A percentile compares a stretch with the other conserved stretches of the same genome.
These are phyloP conservation scores for Phytophthora pinifolia DNA, from an alignment of 352 stramenopile genomes.

Conservation along the genomic window DNA sequence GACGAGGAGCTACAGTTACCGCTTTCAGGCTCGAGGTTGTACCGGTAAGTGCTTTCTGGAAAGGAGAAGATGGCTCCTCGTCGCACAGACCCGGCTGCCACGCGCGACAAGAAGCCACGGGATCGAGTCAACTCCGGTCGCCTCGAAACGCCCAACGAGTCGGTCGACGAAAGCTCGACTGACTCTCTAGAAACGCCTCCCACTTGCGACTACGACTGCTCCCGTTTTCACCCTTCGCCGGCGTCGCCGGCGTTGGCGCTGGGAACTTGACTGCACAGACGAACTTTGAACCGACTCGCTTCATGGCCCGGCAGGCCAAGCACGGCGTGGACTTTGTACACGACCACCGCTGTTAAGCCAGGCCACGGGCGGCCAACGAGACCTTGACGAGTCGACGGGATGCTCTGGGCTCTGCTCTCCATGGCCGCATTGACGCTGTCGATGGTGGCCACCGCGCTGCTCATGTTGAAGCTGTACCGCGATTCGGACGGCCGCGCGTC, in stretches of 20 bases:
- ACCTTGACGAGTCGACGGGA: no score
- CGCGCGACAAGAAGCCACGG: not conserved
- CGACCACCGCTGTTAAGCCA: not conserved
- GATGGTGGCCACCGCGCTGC: conserved; percentile 18
- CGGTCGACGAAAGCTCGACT: not conserved
- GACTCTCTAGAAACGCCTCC: conserved; percentile 5
- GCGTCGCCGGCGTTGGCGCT: not conserved
- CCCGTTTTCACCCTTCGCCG: not conserved
- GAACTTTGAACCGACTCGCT: not conserved
- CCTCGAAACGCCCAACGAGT: conserved; percentile 6
- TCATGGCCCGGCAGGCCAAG: not conserved
- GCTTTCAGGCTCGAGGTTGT: no score
- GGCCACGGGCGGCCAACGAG: no score
- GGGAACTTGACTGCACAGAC: not conserved
- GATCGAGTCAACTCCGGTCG: not conserved
- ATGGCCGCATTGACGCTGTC: conserved; percentile 29
- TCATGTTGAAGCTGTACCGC: conserved; percentile 38
- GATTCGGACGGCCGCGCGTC: conserved; percentile 33
- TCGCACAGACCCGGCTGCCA: not conserved
- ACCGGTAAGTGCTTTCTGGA: no score
- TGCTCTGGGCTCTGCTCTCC: conserved; percentile 32
- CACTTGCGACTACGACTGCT: conserved; percentile 1
- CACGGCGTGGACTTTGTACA: not conserved
- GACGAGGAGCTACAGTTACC: no score
- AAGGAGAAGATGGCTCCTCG: no score